Evolutionary conservation across 148 eudicot genomes (phyloP).

Genomic region (Vaccinium macrocarpon): DNA sequence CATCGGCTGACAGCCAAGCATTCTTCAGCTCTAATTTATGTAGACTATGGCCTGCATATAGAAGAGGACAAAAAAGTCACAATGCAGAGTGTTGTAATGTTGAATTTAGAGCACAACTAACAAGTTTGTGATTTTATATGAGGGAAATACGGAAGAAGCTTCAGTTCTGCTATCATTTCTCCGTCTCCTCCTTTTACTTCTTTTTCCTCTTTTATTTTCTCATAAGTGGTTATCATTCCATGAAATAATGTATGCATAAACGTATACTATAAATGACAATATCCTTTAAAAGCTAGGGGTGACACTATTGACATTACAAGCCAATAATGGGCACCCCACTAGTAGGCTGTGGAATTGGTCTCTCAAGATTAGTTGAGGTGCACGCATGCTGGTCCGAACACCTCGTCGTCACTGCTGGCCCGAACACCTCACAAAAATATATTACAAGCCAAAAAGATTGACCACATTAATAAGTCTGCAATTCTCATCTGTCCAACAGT

Average conservation of each 20-base stretch:
- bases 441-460: neutral
- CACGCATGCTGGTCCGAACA: too few relatives aligned
- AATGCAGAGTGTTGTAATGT: neutral
- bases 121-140: neutral
- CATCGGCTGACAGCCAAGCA: constrained; percentile 67
- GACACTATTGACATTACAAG: neutral
- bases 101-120: neutral
- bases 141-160: neutral
- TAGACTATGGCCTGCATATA: constrained; percentile 44
- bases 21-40: constrained; percentile 49
- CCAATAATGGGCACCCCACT: too few relatives aligned
- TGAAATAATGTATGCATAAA: neutral
- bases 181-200: neutral
- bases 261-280: neutral
- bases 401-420: too few relatives aligned
- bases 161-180: neutral
- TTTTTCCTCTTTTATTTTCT: neutral
- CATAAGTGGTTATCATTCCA: neutral
- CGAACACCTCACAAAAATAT: too few relatives aligned
- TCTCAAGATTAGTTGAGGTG: too few relatives aligned
- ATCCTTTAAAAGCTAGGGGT: neutral
- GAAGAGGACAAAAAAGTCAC: neutral
- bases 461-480: neutral
- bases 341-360: too few relatives aligned
- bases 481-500: neutral